Evolutionary conservation across 2,329 filamentous ascomycete genomes (phyloP).

Genomic region (Ophiocordyceps australis): DNA sequence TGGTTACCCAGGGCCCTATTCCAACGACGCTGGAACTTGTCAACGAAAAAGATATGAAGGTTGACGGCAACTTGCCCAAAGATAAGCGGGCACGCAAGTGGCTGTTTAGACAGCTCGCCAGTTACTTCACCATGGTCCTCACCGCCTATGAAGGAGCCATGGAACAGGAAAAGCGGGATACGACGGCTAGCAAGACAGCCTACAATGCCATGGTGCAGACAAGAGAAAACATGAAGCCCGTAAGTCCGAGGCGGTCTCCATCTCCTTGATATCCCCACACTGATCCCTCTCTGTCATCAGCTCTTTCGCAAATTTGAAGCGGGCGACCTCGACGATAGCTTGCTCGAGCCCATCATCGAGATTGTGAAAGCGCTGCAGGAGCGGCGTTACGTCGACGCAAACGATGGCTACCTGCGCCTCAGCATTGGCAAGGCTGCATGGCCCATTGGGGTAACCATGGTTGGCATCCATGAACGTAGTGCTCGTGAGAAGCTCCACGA

Average conservation of each 20-base stretch:
- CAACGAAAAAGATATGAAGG: constrained; percentile 76
- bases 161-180: constrained; percentile 41
- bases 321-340: constrained; percentile 56
- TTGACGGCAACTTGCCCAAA: constrained; percentile 41
- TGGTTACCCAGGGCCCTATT: constrained; percentile 59
- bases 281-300: constrained; percentile 10
- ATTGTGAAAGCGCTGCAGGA: constrained; percentile 86
- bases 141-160: constrained; percentile 72
- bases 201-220: constrained; percentile 75
- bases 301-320: constrained; percentile 82
- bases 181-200: constrained; percentile 65
- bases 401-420: constrained; percentile 81
- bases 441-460: constrained; percentile 99
- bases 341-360: constrained; percentile 71
- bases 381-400: constrained; percentile 85
- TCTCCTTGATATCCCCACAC: not conserved
- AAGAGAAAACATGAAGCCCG: constrained; percentile 69
- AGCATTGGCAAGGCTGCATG: constrained; percentile 95
- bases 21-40: constrained; percentile 69
- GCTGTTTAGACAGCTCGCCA: constrained; percentile 74
- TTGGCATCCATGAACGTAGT: constrained; percentile 94
- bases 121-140: constrained; percentile 94
- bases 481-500: constrained; percentile 91
- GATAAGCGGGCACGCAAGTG: constrained; percentile 49
- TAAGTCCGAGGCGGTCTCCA: constrained; percentile 12